Percentiles rank a stretch among this genome's conserved stretches.
phyloP scores from a whole-genome alignment of 1,139 yeast species.

The Geotrichum reessii region DNA sequence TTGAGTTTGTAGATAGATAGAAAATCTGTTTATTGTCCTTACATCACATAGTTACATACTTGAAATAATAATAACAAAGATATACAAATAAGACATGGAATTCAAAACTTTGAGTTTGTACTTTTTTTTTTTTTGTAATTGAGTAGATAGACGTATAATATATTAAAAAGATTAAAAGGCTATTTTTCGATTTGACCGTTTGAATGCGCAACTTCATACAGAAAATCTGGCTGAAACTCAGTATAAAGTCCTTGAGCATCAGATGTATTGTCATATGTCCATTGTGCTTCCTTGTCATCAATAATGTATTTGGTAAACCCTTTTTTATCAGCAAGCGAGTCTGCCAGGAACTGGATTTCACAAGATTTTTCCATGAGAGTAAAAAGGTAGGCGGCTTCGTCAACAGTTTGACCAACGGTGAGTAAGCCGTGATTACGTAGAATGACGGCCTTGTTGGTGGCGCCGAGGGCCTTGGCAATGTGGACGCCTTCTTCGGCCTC shows the following conservation, averaged over 20 bases:
- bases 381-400: constrained; percentile 75
- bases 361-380: constrained; percentile 64
- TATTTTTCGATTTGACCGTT: constrained; percentile 22
- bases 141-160: not conserved
- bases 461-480: constrained; percentile 62
- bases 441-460: constrained; percentile 54
- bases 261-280: constrained; percentile 54
- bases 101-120: too few relatives aligned
- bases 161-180: constrained; percentile 1
- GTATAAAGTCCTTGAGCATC: constrained; percentile 66
- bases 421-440: constrained; percentile 74
- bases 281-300: constrained; percentile 64
- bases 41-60: too few relatives aligned
- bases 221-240: constrained; percentile 66
- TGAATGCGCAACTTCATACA: constrained; percentile 38
- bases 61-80: too few relatives aligned
- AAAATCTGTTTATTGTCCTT: too few relatives aligned
- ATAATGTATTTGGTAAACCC: constrained; percentile 39
- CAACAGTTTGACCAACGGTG: constrained; percentile 73
- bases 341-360: constrained; percentile 64
- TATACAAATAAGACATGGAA: too few relatives aligned
- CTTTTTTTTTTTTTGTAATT: not conserved
- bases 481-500: constrained; percentile 65
- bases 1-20: too few relatives aligned
- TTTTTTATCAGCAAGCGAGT: constrained; percentile 40